A percentile compares a stretch with the other conserved stretches of the same genome.
These are phyloP conservation scores for Podospora appendiculata DNA, from an alignment of 495 filamentous ascomycete genomes.

Conservation along the genomic window DNA sequence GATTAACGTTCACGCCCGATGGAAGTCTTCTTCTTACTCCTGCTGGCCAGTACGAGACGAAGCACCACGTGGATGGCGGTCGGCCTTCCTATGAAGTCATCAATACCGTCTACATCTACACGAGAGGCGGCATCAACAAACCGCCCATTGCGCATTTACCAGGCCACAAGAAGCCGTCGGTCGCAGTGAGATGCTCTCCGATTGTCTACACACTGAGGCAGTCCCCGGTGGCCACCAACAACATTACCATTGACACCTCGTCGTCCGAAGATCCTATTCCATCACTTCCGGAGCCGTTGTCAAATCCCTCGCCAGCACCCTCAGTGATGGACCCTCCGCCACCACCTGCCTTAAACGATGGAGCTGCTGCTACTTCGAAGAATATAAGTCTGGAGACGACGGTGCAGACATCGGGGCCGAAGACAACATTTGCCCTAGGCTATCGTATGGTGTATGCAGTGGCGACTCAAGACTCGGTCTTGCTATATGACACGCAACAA, in stretches of 20 bases:
- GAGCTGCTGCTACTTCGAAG: slow-evolving; percentile 35
- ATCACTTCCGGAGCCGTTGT: slow-evolving; percentile 72
- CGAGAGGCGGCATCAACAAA: slow-evolving; percentile 91
- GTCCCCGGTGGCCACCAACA: slow-evolving; percentile 58
- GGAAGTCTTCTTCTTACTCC: slow-evolving; percentile 94
- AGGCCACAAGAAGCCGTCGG: slow-evolving; percentile 96
- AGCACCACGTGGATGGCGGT: slow-evolving; percentile 59
- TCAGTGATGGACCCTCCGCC: slow-evolving; percentile 86
- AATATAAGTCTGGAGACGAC: slow-evolving; percentile 45
- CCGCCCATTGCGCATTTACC: slow-evolving; percentile 96
- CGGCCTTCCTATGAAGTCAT: slow-evolving; percentile 78
- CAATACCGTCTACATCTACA: slow-evolving; percentile 99
- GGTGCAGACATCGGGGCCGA: slow-evolving; percentile 44
- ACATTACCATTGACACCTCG: slow-evolving; percentile 92
- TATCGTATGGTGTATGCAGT: slow-evolving; percentile 97
- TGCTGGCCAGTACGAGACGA: slow-evolving; percentile 87
- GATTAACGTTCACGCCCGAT: slow-evolving; percentile 90
- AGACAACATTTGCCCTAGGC: slow-evolving; percentile 71
- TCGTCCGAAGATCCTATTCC: slow-evolving; percentile 77
- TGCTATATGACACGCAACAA: slow-evolving; percentile 97
- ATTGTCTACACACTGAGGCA: slow-evolving; percentile 77
- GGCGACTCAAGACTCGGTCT: slow-evolving; percentile 92
- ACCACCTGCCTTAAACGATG: slow-evolving; percentile 39
- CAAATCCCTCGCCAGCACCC: slow-evolving; percentile 46
- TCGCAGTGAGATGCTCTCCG: slow-evolving; percentile 91